Base-by-base conservation (phyloP, 208 protist genomes). In the Acanthamoeba lenticulata region DNA sequence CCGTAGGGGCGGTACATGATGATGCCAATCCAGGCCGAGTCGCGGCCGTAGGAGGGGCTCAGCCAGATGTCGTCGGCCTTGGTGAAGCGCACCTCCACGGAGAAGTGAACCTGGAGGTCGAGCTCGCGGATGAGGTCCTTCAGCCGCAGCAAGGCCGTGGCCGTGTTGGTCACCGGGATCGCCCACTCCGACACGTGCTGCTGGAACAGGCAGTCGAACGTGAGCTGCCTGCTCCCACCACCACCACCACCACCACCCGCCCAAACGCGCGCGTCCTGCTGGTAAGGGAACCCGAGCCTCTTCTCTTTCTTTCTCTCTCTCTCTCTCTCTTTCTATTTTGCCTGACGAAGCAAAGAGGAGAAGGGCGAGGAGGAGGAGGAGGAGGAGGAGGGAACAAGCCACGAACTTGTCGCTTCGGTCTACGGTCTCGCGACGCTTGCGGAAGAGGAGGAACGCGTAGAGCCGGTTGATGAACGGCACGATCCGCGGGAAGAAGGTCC, bases 181-280 rank as follows among this genome's bases (percentile, higher is more conserved):
- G 92, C 36, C 92, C 92, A 94, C 81, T 94, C 92, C n/a, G 74
- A 69, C 27, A 94, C 92, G 40, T 94, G 89, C 27, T 94, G 92
- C 77, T 74, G 36, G 81, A 94, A 94, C 74, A 94, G 57, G 32
- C 92, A 94, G 36, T 94, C 92, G 42, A 94, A 94, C 13, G 72
- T 94, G 27, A 94, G 47, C 45, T 55, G 32, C 67, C 67, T 77
- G 65, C 27, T 4, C 45, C 9, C 5, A 52, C 15, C 67, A 42
- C 36, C 5, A 15, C 38, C 9, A 77, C 36, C 38, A 38, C 69
- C 5, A n/a, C 32, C 4, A 72, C 21, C 32, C 32, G 19, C 62
- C 32, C 4, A 36, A 72, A 36, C 62, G 32, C n/a, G n/a, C n/a
- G n/a, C n/a, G n/a, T n/a, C n/a, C n/a, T n/a, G n/a, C n/a, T n/a